Conservation (phyloP, 148 eudicot genomes). For the Cornus florida region DNA sequence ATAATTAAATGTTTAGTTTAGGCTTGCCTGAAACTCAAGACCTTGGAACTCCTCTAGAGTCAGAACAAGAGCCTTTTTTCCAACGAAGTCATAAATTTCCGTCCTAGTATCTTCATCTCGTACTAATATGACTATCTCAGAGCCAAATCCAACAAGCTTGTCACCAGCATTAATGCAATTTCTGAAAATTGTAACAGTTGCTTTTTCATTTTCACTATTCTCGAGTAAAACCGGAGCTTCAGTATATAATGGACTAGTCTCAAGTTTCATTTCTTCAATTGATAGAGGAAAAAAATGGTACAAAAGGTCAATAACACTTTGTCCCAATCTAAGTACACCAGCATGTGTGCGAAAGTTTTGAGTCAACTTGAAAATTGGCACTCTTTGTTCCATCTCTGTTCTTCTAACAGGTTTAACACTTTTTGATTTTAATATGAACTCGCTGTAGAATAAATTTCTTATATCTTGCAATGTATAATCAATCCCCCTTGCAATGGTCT, state of each 20-base stretch:
- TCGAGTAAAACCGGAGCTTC: slow-evolving; percentile 57
- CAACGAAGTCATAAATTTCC: slow-evolving; percentile 45
- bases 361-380: slow-evolving; percentile 36
- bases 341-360: slow-evolving; percentile 71
- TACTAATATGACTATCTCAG: slow-evolving; percentile 70
- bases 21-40: slow-evolving; percentile 65
- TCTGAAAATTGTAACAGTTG: slow-evolving; percentile 61
- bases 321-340: slow-evolving; percentile 65
- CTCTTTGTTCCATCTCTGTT: slow-evolving; percentile 44
- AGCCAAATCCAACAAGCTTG: slow-evolving; percentile 65
- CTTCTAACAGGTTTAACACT: slow-evolving; percentile 20
- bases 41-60: slow-evolving; percentile 78
- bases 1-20: not conserved
- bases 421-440: slow-evolving; percentile 43
- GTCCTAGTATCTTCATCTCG: slow-evolving; percentile 49
- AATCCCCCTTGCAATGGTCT: slow-evolving; percentile 79
- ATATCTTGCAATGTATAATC: slow-evolving; percentile 75
- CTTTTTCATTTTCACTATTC: slow-evolving; percentile 36
- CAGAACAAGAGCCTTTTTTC: slow-evolving; percentile 60
- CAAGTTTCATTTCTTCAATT: slow-evolving; percentile 51
- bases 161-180: slow-evolving; percentile 36
- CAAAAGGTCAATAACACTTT: slow-evolving; percentile 53
- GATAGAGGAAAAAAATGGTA: slow-evolving; percentile 54
- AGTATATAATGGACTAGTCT: slow-evolving; percentile 55
- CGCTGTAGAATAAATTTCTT: slow-evolving; percentile 53